These are phyloP conservation scores for Suillus paluster DNA, from an alignment of 768 basidiomycete species.

Conservation along the genomic window DNA sequence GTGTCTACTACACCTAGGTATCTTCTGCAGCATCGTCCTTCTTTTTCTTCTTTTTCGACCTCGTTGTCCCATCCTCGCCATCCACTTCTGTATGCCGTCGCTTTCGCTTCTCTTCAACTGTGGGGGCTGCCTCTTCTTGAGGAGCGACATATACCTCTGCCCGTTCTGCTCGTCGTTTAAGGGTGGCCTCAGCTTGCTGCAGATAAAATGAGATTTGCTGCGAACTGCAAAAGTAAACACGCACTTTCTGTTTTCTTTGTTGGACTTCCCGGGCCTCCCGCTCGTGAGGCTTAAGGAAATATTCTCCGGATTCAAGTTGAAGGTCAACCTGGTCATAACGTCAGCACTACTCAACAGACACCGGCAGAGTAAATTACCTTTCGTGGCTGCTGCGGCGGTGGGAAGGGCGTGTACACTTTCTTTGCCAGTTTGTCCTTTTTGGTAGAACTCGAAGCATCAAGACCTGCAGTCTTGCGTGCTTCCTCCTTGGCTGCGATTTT, in stretches of 20 bases:
- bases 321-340: slow-evolving; percentile 69
- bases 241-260: slow-evolving; percentile 70
- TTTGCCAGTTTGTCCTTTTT: slow-evolving; percentile 64
- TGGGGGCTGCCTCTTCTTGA: slow-evolving; percentile 70
- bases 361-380: slow-evolving; percentile 58
- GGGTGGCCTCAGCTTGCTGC: slow-evolving; percentile 81
- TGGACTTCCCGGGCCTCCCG: slow-evolving; percentile 78
- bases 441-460: slow-evolving; percentile 41
- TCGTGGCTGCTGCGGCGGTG: slow-evolving; percentile 89
- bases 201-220: slow-evolving; percentile 9
- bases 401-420: slow-evolving; percentile 98
- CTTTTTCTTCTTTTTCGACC: slow-evolving; percentile 46
- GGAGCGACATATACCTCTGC: slow-evolving; percentile 91
- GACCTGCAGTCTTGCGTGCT: slow-evolving; percentile 68
- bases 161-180: slow-evolving; percentile 75
- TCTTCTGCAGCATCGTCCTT: slow-evolving; percentile 19
- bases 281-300: slow-evolving; percentile 92
- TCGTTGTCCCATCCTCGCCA: slow-evolving; percentile 37
- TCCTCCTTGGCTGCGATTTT: slow-evolving; percentile 60
- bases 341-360: slow-evolving; percentile 10
- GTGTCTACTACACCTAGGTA: neutral
- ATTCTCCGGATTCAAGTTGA: slow-evolving; percentile 95
- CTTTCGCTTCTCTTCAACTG: slow-evolving; percentile 79
- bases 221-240: neutral
- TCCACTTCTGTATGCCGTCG: slow-evolving; percentile 48